Base-by-base conservation (phyloP, 2,329 filamentous ascomycete species). In the Calonectria henricotiae region DNA sequence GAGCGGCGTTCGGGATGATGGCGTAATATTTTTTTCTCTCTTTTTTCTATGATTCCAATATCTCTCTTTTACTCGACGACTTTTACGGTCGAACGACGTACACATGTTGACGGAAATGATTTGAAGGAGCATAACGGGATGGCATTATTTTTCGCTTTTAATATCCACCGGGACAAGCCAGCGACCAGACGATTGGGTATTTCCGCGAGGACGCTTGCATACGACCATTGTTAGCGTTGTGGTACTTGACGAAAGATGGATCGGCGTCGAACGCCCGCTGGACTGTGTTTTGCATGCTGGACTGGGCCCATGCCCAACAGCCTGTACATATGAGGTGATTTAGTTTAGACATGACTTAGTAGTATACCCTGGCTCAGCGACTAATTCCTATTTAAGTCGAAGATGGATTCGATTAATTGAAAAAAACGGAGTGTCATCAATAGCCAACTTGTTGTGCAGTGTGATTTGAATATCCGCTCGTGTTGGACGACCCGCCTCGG, bases 361-460 rank as follows among this genome's bases (percentile, higher is more conserved):
- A 82, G 79, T 82, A 83, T 82, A 82, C 81, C 81, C 81, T 76
- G 75, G 76, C 71, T 76, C 75, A 80, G 76, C 71, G 75, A 79
- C 69, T 81, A 82, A 81, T 81, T 75, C 75, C 76, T 75, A 78
- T 72, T 62, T 67, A 74, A 74, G 75, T 74, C 70, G 73, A 76
- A 76, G 37, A 72, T 72, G 74, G 58, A 73, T 73, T 78, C 70
- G 60, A 73, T 70, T 72, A 76, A 76, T 76, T 62, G 12, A 62
- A 68, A 64, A 64, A 27, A 66, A 68, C 54, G 41, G 66, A 65
- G 60, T 67, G 62, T 41, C 55, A 62, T 60, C 20, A 60, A 41
- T 9, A 6, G 4, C 17, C 5, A 39, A 15, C 55, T 30, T 30
- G 20, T 35, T 5, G 4, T 39, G 32, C 20, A 25, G n/a, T 27